Base-by-base conservation (phyloP, 805 yeast genomes). In the Metschnikowia peoriensis region DNA sequence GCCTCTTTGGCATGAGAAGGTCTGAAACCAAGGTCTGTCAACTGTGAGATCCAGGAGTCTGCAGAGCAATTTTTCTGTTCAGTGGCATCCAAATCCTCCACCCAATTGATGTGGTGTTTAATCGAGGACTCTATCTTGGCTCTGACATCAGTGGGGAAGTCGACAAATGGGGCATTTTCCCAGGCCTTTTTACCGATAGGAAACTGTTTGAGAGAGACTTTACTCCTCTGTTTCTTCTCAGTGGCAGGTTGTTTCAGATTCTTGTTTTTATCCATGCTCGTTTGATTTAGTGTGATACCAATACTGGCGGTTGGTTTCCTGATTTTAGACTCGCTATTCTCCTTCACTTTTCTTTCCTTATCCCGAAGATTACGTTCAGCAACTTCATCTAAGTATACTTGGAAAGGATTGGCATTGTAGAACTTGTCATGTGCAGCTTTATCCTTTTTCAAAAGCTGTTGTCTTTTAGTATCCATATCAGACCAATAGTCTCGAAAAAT, bases 401-500 rank as follows among this genome's bases (percentile, higher is more conserved):
- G 71, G 69, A 94, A 93, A 0, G 98, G 99, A 62, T 93, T 89
- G 4, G 82, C 72, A 50, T 80, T 79, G 66, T 87, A 91, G 5
- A 78, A 59, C 38, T 67, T 65, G 53, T 78, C 79, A 47, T 86
- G 88, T 35, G 71, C 73, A 1, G 60, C 62, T 5, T 79, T 76
- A 61, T 82, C 73, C 7, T 66, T 69, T 52, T 78, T 79, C 38
- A 76, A 55, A n/a, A 83, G 55, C 40, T 66, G 62, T 56, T 78
- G 76, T 52, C 96, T 75, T 53, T 77, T 81, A 7, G 72, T 76
- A 50, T 89, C 96, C 52, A 93, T 70, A 17, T 80, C 82, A 22
- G 76, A 67, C 98, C 98, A 93, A 28, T 89, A 73, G 46, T 81
- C 81, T 57, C 89, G 83, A 65, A 89, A 96, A 34, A 86, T 83